Conservation (phyloP, 1,139 yeast species). For the Candida sp. region DNA sequence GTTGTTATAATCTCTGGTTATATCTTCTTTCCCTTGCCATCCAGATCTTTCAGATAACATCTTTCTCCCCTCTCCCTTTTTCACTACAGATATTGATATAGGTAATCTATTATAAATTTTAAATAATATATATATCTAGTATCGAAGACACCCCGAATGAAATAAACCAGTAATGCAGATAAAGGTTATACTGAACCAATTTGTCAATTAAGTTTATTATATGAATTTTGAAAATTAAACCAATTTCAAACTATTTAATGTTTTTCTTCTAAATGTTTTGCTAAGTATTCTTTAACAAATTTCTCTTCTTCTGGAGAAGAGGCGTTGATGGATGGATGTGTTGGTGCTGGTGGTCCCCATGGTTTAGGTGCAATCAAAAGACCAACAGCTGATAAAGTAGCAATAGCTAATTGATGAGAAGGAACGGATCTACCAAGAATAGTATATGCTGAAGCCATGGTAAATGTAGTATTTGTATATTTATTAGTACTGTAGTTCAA, state of each 20-base stretch:
- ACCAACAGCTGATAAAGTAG: constrained; percentile 63
- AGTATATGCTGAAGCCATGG: constrained; percentile 79
- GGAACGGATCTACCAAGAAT: constrained; percentile 75
- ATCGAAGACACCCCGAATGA: neutral
- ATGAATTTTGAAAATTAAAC: neutral
- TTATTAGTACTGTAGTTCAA: too few relatives aligned
- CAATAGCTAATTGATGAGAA: constrained; percentile 70
- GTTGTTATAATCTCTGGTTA: too few relatives aligned
- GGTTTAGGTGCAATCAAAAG: constrained; percentile 67
- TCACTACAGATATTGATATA: neutral
- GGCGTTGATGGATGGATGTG: constrained; percentile 70
- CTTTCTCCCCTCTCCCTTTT: too few relatives aligned
- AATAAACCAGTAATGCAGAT: neutral
- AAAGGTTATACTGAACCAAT: neutral
- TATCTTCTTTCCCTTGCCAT: neutral
- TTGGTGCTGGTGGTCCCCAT: constrained; percentile 58
- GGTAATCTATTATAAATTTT: neutral
- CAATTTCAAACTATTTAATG: constrained; percentile 18
- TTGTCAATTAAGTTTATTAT: neutral
- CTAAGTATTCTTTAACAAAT: constrained; percentile 49
- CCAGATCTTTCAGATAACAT: neutral
- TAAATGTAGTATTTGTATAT: neutral
- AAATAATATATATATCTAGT: neutral
- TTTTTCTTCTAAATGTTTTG: constrained; percentile 33
- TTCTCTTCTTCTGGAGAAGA: constrained; percentile 85